Percentiles rank a stretch among this genome's conserved stretches.
Evolutionary conservation across 148 eudicot species (phyloP).

Genomic region (Linanthus parryae): DNA sequence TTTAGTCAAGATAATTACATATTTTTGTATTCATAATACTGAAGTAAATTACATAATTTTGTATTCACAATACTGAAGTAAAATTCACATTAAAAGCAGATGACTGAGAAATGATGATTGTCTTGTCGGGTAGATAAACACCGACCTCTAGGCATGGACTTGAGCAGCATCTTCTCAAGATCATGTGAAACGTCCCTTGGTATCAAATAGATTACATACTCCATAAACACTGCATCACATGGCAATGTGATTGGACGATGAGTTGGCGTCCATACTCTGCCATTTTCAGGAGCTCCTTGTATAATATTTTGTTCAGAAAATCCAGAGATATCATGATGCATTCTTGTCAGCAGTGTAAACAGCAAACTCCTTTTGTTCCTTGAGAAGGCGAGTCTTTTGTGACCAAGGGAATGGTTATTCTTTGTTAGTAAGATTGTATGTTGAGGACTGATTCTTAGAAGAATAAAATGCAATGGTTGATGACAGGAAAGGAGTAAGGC

Average conservation of each 20-base stretch:
- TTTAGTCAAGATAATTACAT: too few species aligned
- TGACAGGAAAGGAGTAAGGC: too few species aligned
- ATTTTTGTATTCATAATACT: too few species aligned
- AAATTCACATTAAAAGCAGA: too few species aligned
- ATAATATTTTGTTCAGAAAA: constrained; percentile 19
- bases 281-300: constrained; percentile 31
- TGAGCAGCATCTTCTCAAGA: constrained; percentile 20
- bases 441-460: too few species aligned
- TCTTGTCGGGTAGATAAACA: constrained; percentile 7
- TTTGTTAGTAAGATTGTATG: too few species aligned
- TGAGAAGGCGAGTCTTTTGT: constrained; percentile 26
- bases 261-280: constrained; percentile 32
- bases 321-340: constrained; percentile 23
- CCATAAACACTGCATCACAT: constrained; percentile 29
- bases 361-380: constrained; percentile 20
- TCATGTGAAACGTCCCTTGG: constrained; percentile 13
- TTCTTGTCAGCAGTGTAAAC: constrained; percentile 23
- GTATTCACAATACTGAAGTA: too few species aligned
- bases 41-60: too few species aligned
- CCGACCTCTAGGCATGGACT: constrained; percentile 9
- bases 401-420: too few species aligned
- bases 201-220: constrained; percentile 28
- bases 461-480: too few species aligned
- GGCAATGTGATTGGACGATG: constrained; percentile 40
- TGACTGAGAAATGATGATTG: constrained; percentile 42